Base-by-base conservation (phyloP, 352 stramenopile species). In the Globisporangium emineosum region DNA sequence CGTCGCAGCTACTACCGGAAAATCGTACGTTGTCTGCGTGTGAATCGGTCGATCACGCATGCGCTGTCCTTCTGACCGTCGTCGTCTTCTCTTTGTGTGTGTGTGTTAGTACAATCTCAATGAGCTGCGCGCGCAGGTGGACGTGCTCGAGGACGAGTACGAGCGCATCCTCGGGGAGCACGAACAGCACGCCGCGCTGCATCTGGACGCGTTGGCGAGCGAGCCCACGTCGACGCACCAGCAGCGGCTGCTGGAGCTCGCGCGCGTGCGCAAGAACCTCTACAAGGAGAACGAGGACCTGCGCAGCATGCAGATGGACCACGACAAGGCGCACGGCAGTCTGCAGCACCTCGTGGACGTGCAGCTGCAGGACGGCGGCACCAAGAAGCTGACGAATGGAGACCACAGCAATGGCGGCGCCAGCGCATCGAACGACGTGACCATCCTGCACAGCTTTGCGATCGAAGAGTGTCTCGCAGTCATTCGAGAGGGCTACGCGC, bases 1-100 rank as follows among this genome's bases (percentile, higher is more conserved):
- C 76, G 76, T 0, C 73, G 73, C 50, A 78, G 71, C 57, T 83
- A 83, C 64, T 83, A 83, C 60, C 71, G 76, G n/a, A 83, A 83
- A 52, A 81, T 83, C 49, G 75, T 83, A 69, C 49, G 75, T 70
- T 25, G n/a, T 27, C 19, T 17, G 2, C 13, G 23, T 65, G 8
- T 6, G 15, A 8, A n/a, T 8, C 51, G 15, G 17, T 59, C 13
- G 42, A 2, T 32, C n/a, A 6, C 32, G 8, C 2, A n/a, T 35
- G 37, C 25, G 47, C 56, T 40, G 60, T 25, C 13, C 32, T 30
- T 12, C 15, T 56, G 19, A 33, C 29, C 8, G 13, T 56, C 8
- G 13, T 56, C n/a, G 8, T 25, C 17, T 37, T 17, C 2, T 35
- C 15, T 1, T 35, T 40, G 15, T 57, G 51, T 42, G 3, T 19